Evolutionary conservation across 1,284 basidiomycete genomes (phyloP).

Genomic region (Tremellales sp.): DNA sequence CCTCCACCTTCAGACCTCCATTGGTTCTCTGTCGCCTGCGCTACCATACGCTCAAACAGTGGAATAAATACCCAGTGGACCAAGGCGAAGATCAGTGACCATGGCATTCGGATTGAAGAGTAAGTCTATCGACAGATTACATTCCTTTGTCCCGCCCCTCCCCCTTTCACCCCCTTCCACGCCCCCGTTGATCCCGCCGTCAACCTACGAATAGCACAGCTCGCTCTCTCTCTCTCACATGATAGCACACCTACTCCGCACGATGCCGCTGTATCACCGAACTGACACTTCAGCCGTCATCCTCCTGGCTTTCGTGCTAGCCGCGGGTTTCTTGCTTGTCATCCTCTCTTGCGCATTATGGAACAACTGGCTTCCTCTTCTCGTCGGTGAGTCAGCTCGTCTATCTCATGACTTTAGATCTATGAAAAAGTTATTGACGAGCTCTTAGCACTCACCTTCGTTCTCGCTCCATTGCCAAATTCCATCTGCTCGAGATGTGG

Average conservation of each 20-base stretch:
- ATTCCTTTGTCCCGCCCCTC: background rate
- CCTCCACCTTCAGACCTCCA: too few species aligned
- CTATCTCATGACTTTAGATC: background rate
- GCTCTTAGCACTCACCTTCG: constrained; percentile 89
- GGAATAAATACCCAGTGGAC: too few species aligned
- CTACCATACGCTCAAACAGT: too few species aligned
- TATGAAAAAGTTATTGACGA: too few species aligned
- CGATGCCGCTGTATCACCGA: background rate
- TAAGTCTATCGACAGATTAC: background rate
- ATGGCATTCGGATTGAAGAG: background rate
- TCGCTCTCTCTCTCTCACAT: too few species aligned
- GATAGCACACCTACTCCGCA: background rate
- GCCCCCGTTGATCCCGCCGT: background rate
- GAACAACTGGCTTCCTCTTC: constrained; percentile 93
- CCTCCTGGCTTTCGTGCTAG: constrained; percentile 91
- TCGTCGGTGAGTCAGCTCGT: constrained; percentile 71
- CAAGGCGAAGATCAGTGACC: background rate
- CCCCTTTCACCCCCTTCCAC: background rate
- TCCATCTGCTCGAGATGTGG: constrained; percentile 60
- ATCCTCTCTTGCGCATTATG: constrained; percentile 97
- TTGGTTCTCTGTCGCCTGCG: too few species aligned
- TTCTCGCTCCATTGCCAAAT: constrained; percentile 93
- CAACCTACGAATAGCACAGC: background rate
- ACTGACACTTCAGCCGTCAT: constrained; percentile 67
- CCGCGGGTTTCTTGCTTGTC: constrained; percentile 92